Evolutionary conservation across 2,329 filamentous ascomycete genomes (phyloP).

Genomic region (Cyphellophora attinorum): DNA sequence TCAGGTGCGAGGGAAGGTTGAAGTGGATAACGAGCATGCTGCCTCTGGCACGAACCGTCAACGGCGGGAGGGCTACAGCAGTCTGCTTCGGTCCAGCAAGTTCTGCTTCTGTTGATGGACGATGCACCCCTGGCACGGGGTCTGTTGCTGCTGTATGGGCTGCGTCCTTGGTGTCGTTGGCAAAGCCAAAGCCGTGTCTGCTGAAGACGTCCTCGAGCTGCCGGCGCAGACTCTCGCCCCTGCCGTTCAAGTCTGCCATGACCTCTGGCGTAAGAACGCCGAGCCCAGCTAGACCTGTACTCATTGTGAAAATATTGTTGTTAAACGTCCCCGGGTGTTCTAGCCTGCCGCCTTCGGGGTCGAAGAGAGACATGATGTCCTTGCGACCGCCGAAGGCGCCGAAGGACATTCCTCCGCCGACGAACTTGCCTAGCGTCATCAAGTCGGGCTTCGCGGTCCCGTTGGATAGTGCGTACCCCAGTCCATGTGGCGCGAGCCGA

Average conservation of each 20-base stretch:
- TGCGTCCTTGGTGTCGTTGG: slow-evolving; percentile 1
- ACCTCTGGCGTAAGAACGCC: slow-evolving; percentile 15
- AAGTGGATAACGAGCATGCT: slow-evolving; percentile 24
- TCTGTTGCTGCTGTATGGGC: slow-evolving; percentile 5
- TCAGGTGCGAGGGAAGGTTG: slow-evolving; percentile 12
- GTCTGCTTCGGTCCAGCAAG: slow-evolving; percentile 7
- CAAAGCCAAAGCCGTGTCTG: slow-evolving; percentile 3
- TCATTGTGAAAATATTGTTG: slow-evolving; percentile 56
- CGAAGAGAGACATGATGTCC: slow-evolving; percentile 51
- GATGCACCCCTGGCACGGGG: slow-evolving; percentile 3
- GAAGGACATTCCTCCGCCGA: slow-evolving; percentile 58
- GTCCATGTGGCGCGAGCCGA: slow-evolving; percentile 43
- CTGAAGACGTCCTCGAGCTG: slow-evolving; percentile 14
- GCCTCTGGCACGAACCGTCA: slow-evolving; percentile 23
- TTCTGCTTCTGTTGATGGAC: no score
- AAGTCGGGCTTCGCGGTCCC: slow-evolving; percentile 47
- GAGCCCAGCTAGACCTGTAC: slow-evolving; percentile 38
- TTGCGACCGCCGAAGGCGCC: slow-evolving; percentile 55
- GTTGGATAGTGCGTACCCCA: slow-evolving; percentile 24
- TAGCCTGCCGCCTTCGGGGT: slow-evolving; percentile 35
- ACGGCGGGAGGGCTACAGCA: slow-evolving; percentile 10
- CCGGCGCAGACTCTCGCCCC: slow-evolving; percentile 19
- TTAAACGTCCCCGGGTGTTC: slow-evolving; percentile 58
- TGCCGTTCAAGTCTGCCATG: slow-evolving; percentile 18
- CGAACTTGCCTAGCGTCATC: slow-evolving; percentile 56